Evolutionary conservation across 2,329 filamentous ascomycete genomes (phyloP).

Genomic region (Aureobasidium zeae): DNA sequence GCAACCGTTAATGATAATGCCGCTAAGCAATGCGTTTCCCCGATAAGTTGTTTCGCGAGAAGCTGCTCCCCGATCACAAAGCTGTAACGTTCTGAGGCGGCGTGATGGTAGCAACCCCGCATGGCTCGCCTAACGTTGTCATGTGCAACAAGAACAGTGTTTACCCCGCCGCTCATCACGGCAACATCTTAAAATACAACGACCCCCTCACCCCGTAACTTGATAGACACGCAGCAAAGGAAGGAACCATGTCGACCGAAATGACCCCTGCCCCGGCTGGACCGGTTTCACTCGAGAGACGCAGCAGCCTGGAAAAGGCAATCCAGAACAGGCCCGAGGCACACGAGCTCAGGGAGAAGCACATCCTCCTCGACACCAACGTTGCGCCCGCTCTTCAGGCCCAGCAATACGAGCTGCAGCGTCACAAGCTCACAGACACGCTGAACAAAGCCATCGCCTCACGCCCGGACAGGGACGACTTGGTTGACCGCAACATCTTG

Average conservation of each 20-base stretch:
- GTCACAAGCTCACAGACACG: conserved; percentile 53
- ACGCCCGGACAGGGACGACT: conserved; percentile 59
- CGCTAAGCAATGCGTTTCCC: too few relatives aligned
- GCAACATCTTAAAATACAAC: too few relatives aligned
- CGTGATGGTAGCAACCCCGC: too few relatives aligned
- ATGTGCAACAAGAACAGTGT: too few relatives aligned
- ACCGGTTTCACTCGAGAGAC: conserved; percentile 19
- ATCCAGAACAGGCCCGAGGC: conserved; percentile 41
- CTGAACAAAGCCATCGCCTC: conserved; percentile 56
- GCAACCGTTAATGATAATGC: conserved; percentile 16
- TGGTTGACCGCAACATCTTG: conserved; percentile 84
- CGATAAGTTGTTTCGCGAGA: too few relatives aligned
- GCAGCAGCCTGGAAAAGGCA: conserved; percentile 35
- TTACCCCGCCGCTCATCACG: not conserved
- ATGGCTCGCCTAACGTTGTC: too few relatives aligned
- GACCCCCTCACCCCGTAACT: too few relatives aligned
- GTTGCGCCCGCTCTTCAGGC: conserved; percentile 60
- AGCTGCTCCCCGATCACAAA: too few relatives aligned
- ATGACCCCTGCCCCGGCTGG: conserved; percentile 15
- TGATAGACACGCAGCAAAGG: too few relatives aligned
- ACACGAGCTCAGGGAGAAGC: conserved; percentile 57
- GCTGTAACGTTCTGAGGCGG: too few relatives aligned
- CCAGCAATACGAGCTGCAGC: conserved; percentile 52
- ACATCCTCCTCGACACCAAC: conserved; percentile 59
- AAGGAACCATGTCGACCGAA: conserved; percentile 7